Base-by-base conservation (phyloP, 2,329 filamentous ascomycete genomes). In the Monilinia polystroma region DNA sequence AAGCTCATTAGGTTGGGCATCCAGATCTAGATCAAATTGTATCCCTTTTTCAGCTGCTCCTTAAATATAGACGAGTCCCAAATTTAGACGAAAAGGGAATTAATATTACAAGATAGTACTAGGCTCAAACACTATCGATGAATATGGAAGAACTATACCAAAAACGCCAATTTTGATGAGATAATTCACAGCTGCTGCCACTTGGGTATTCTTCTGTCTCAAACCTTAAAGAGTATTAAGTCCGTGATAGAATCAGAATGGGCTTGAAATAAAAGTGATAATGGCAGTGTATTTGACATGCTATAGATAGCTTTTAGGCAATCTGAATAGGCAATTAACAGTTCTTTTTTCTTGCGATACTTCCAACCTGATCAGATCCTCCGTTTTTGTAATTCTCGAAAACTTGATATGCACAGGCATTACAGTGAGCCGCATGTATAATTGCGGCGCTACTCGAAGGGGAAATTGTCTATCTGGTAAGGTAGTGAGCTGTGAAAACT, bases 21-120 rank as follows among this genome's bases (percentile, higher is more conserved):
- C 29, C 29, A 16, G 29, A 5, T n/a, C 12, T 23, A 51, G 32
- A 23, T 55, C n/a, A 20, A 23, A 14, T 23, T 7, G n/a, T n/a
- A 35, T 59, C 23, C n/a, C 57, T 12, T 29, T 16, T 60, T 60
- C 49, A 35, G 32, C 12, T n/a, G 29, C 43, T 51, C 14, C 8
- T n/a, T 16, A 51, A 45, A 23, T 60, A 60, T 60, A 51, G n/a
- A 60, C 14, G 29, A 60, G 4, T 59, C 3, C 43, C 57, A 16
- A 47, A 59, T 59, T 3, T 26, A n/a, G 57, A 49, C 8, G 20
- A 5, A 49, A 49, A 32, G 12, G n/a, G 20, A 32, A 49, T 35
- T 59, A 16, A 47, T n/a, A 23, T n/a, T n/a, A 59, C 43, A 14
- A 49, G 47, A 35, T 12, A n/a, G 56, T n/a, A 47, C 41, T 47